Evolutionary conservation across 2,329 filamentous ascomycete genomes (phyloP), one percentile per base, ranked within the genome.

Genomic region (Penicillium concentricum): DNA sequence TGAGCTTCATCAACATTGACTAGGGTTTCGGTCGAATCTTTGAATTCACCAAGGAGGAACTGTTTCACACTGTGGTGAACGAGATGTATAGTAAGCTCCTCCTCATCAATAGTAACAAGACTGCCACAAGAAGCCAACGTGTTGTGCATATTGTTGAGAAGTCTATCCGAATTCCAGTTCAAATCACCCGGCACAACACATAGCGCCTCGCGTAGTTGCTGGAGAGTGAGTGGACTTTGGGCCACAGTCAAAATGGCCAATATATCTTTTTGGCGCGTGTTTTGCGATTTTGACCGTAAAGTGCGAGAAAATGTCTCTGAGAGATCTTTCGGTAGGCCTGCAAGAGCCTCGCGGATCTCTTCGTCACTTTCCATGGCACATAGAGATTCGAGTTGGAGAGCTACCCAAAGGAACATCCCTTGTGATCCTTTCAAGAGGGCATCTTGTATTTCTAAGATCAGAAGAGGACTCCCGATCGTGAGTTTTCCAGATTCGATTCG

Each of bases 321-420:
- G 7, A 49, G 46, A 39, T 37, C 46, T 10, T 28, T 49, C 7
- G 57, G 54, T 0, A 57, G 41, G 20, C 50, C 35, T 8, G 39
- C 20, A 18, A 59, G 30, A 6, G 54, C 41, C 16, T 45, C 39
- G 4, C 57, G 57, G 8, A 59, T 45, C 28, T 39, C 53, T 6
- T 47, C 44, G 4, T 59, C 57, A 13, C 38, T 56, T 8, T 49
- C 46, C 53, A 54, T 54, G 0, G 30, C 24, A 13, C 57, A 59
- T n/a, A 59, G 13, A 4, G 48, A 37, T 22, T 56, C 48, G 2
- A 59, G 56, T 30, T 59, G 57, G 2, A 59, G 48, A 37, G 38
- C 53, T 32, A 51, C 53, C 57, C 53, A 56, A n/a, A 59, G 49
- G 24, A 53, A 56, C 57, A 59, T 59, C 7, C 57, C 57, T 20